A percentile compares a stretch with the other conserved stretches of the same genome.
Conservation (phyloP, 495 filamentous ascomycete species). For the Antarctomyces pellizariae region DNA sequence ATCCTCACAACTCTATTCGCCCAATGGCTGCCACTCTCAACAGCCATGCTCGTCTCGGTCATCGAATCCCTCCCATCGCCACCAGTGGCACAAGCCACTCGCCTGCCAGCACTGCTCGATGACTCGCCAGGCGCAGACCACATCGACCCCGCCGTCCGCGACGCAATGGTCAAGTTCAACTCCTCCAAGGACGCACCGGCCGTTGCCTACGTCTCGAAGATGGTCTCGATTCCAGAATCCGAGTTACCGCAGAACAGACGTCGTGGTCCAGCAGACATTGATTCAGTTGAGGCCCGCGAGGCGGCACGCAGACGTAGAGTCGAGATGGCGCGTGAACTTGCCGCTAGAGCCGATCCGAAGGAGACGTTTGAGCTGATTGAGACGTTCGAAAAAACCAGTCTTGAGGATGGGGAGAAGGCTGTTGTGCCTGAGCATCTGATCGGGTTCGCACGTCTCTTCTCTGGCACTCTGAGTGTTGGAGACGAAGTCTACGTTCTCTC, state of each 20-base stretch:
- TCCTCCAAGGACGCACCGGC: slow-evolving; percentile 44
- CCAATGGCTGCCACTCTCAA: slow-evolving; percentile 82
- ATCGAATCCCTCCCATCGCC: slow-evolving; percentile 86
- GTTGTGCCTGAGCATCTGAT: slow-evolving; percentile 69
- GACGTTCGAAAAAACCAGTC: slow-evolving; percentile 24
- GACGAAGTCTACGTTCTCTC: slow-evolving; percentile 77
- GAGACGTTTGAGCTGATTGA: slow-evolving; percentile 24
- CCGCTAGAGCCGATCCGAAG: slow-evolving; percentile 16
- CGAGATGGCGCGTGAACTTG: slow-evolving; percentile 39
- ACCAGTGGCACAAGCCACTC: slow-evolving; percentile 52
- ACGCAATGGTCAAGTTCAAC: slow-evolving; percentile 66
- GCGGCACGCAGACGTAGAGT: slow-evolving; percentile 70
- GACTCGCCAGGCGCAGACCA: slow-evolving; percentile 54
- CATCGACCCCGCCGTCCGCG: slow-evolving; percentile 40
- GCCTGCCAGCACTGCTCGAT: slow-evolving; percentile 56
- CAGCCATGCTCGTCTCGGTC: slow-evolving; percentile 74
- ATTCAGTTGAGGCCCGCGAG: slow-evolving; percentile 72
- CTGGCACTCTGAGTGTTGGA: slow-evolving; percentile 69
- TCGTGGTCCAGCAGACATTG: slow-evolving; percentile 39
- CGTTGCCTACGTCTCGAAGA: slow-evolving; percentile 93
- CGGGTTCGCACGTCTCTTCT: slow-evolving; percentile 84
- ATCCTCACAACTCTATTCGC: slow-evolving; percentile 71
- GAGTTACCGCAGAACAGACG: slow-evolving; percentile 66
- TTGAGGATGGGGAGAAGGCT: slow-evolving; percentile 30
- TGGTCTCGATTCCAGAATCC: slow-evolving; percentile 85